Evolutionary conservation across 2,329 filamentous ascomycete genomes (phyloP).

Genomic region (Colletotrichum phormii): DNA sequence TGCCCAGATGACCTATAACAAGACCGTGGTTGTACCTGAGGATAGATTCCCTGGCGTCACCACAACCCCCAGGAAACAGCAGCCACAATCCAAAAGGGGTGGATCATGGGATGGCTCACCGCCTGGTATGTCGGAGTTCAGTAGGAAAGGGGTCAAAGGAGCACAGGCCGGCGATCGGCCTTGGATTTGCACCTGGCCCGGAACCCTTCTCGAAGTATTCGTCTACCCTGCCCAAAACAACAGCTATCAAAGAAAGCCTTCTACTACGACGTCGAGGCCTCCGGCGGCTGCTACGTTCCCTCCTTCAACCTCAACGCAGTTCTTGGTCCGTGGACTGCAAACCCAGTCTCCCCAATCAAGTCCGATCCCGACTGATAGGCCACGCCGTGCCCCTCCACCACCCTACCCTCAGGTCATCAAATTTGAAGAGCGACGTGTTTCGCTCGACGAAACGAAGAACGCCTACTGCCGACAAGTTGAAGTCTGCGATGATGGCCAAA

Average conservation of each 20-base stretch:
- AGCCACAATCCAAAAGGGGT: slow-evolving; percentile 32
- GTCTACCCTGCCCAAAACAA: slow-evolving; percentile 67
- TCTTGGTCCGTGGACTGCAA: slow-evolving; percentile 21
- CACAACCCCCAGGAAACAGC: slow-evolving; percentile 41
- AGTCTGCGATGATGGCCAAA: slow-evolving; percentile 52
- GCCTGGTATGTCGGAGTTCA: slow-evolving; percentile 43
- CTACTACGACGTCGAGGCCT: slow-evolving; percentile 12
- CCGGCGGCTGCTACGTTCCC: slow-evolving; percentile 33
- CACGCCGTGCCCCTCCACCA: slow-evolving; percentile 40
- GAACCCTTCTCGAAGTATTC: slow-evolving; percentile 66
- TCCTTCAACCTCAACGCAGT: slow-evolving; percentile 27
- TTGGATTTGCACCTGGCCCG: slow-evolving; percentile 71
- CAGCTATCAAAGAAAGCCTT: slow-evolving; percentile 44
- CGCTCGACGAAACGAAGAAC: slow-evolving; percentile 44
- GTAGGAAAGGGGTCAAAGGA: slow-evolving; percentile 50
- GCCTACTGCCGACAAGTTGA: slow-evolving; percentile 62
- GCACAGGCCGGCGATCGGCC: slow-evolving; percentile 61
- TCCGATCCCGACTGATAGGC: slow-evolving; percentile 1
- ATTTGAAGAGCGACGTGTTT: slow-evolving; percentile 63
- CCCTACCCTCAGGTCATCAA: slow-evolving; percentile 66
- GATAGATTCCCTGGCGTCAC: slow-evolving; percentile 46
- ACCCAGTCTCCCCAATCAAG: not conserved
- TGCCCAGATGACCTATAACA: slow-evolving; percentile 63
- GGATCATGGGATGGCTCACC: slow-evolving; percentile 12
- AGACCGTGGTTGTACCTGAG: slow-evolving; percentile 66